A percentile compares a stretch with the other conserved stretches of the same genome.
phyloP scores from a whole-genome alignment of 2,329 filamentous ascomycete species.

The Phaeoacremonium minimum region DNA sequence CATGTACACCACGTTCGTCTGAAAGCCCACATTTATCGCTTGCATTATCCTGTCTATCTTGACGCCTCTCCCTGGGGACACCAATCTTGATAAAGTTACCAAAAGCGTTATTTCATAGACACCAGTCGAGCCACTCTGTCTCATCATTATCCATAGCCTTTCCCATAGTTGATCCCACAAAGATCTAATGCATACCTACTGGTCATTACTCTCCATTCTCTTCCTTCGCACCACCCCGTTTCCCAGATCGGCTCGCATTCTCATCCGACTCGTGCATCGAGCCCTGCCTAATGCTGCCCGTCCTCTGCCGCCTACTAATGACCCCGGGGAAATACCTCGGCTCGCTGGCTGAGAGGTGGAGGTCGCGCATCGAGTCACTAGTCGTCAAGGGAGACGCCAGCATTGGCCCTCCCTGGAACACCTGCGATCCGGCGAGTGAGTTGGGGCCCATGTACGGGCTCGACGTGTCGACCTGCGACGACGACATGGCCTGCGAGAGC shows the following conservation, averaged over 20 bases:
- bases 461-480: constrained; percentile 5
- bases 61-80: too few species aligned
- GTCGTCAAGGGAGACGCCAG: constrained; percentile 9
- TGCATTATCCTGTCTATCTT: too few species aligned
- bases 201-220: too few species aligned
- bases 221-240: too few species aligned
- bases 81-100: too few species aligned
- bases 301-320: constrained; percentile 47
- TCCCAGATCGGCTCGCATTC: constrained; percentile 3
- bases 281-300: constrained; percentile 32
- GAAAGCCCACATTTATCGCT: too few species aligned
- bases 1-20: too few species aligned
- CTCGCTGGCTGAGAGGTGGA: constrained; percentile 54
- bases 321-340: constrained; percentile 71
- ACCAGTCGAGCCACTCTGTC: too few species aligned
- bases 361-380: constrained; percentile 18
- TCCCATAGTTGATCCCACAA: too few species aligned
- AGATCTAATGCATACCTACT: too few species aligned
- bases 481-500: constrained; percentile 3
- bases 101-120: too few species aligned
- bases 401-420: constrained; percentile 9
- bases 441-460: constrained; percentile 8
- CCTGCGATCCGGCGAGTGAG: constrained; percentile 9
- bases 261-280: constrained; percentile 33
- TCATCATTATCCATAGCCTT: too few species aligned